These are phyloP conservation scores for barley (Hordeum vulgare) DNA, from an alignment of 176 grass and related monocot genomes.

Conservation along the genomic window MorexV3_pseudomolecules_assembly NC_058518.1:447350721-447351220, in stretches of 20 bases:
- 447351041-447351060: not conserved
- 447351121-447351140: conserved; percentile 63
- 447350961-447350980: conserved; percentile 21
- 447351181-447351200: not conserved
- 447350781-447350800: not conserved
- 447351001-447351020: conserved; percentile 28
- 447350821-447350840: not conserved
- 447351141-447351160: not conserved
- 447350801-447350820: not conserved
- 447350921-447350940: not conserved
- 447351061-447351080: conserved; percentile 9
- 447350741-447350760: conserved; percentile 43
- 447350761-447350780: conserved; percentile 28
- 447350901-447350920: not conserved
- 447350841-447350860: not conserved
- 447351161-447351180: not conserved
- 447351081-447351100: conserved; percentile 64
- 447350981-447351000: conserved; percentile 18
- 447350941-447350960: conserved; percentile 20
- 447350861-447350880: not conserved
- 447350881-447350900: not conserved
- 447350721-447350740: conserved; percentile 63
- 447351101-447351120: conserved; percentile 63
- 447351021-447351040: not conserved
- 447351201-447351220: not conserved